Evolutionary conservation across 257 asterid genomes (phyloP).

Genomic region (Nicotiana tomentosiformis): DNA sequence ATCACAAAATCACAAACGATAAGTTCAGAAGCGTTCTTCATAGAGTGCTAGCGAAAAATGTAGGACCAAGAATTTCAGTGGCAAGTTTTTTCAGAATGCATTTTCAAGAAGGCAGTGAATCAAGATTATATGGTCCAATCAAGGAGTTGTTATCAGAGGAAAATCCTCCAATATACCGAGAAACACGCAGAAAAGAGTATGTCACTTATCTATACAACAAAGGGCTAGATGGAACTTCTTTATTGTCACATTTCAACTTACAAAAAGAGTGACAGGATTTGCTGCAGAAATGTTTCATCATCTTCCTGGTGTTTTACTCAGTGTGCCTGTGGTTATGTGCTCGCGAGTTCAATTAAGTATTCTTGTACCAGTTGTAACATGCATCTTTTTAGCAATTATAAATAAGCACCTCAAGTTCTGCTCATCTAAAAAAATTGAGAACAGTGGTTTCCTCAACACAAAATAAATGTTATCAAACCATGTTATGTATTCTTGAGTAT

Average conservation of each 20-base stretch:
- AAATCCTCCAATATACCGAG: slow-evolving; percentile 24
- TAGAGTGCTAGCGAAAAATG: slow-evolving; percentile 20
- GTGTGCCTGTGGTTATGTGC: too few relatives aligned
- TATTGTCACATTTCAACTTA: slow-evolving; percentile 18
- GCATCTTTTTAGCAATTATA: not conserved
- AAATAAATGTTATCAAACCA: not conserved
- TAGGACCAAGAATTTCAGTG: slow-evolving; percentile 37
- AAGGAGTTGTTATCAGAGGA: slow-evolving; percentile 29
- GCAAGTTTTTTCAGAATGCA: slow-evolving; percentile 21
- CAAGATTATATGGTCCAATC: slow-evolving; percentile 25
- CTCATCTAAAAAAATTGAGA: not conserved
- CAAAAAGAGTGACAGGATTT: not conserved
- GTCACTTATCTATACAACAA: not conserved
- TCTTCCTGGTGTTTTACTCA: too few relatives aligned
- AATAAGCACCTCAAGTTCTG: not conserved
- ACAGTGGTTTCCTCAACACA: not conserved
- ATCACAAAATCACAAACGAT: slow-evolving; percentile 25
- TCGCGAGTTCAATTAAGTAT: too few relatives aligned
- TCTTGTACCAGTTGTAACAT: not conserved
- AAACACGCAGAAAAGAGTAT: slow-evolving; percentile 4
- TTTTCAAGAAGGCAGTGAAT: slow-evolving; percentile 1
- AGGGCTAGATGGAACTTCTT: slow-evolving; percentile 15
- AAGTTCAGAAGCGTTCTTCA: slow-evolving; percentile 28
- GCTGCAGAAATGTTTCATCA: not conserved
- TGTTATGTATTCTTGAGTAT: not conserved